A percentile compares a stretch with the other conserved stretches of the same genome.
Conservation (phyloP, 1,284 basidiomycete genomes). For the Exobasidium cylindrosporum region DNA sequence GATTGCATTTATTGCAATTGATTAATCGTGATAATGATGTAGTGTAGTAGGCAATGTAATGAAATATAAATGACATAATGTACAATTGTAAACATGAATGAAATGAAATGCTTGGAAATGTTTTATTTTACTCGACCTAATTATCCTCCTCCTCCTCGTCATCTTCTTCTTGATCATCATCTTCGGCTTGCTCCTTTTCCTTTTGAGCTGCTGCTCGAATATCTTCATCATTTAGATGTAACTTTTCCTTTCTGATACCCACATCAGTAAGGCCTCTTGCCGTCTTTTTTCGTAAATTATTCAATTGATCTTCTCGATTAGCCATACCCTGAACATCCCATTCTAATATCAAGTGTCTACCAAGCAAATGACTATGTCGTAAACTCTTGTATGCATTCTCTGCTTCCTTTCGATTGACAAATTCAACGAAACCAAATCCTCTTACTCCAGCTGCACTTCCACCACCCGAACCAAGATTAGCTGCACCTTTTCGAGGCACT, state of each 20-base stretch:
- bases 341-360: constrained; percentile 86
- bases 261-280: background rate
- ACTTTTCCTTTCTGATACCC: constrained; percentile 18
- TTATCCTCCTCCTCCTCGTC: constrained; percentile 1
- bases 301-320: constrained; percentile 13
- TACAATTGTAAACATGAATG: background rate
- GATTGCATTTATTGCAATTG: background rate
- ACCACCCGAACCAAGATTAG: constrained; percentile 59
- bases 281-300: constrained; percentile 32
- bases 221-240: constrained; percentile 32
- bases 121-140: background rate
- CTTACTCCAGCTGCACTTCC: constrained; percentile 65
- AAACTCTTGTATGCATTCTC: constrained; percentile 58
- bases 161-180: constrained; percentile 29
- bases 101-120: background rate
- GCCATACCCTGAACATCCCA: constrained; percentile 67
- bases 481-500: constrained; percentile 69
- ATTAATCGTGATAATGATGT: background rate
- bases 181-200: constrained; percentile 19
- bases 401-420: constrained; percentile 45
- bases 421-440: constrained; percentile 92
- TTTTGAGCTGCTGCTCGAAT: constrained; percentile 26
- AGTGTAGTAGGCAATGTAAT: background rate
- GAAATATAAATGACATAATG: background rate
- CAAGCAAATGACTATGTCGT: constrained; percentile 89